Percentiles rank a stretch among this genome's conserved stretches.
Evolutionary conservation across 2,329 filamentous ascomycete genomes (phyloP).

Genomic region (Penicillium hordei): DNA sequence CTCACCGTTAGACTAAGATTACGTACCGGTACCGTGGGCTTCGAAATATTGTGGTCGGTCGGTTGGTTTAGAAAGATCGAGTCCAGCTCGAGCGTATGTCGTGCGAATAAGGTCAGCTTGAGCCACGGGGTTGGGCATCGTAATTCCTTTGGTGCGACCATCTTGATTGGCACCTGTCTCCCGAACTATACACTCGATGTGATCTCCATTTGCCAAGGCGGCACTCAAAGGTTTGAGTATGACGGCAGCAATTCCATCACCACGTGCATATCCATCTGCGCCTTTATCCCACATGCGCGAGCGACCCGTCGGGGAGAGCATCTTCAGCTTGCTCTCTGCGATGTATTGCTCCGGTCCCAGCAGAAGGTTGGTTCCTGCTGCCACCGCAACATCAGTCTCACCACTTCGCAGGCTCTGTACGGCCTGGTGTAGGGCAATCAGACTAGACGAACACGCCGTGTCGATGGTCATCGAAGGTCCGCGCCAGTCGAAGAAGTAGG

Average conservation of each 20-base stretch:
- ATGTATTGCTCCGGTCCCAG: constrained; percentile 35
- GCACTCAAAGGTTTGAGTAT: constrained; percentile 52
- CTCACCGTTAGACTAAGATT: not conserved
- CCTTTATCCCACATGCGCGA: constrained; percentile 51
- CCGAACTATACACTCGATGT: constrained; percentile 44
- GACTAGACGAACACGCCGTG: constrained; percentile 48
- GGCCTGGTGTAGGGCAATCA: constrained; percentile 40
- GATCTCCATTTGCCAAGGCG: constrained; percentile 51
- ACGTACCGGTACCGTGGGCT: constrained; percentile 47
- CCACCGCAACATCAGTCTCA: constrained; percentile 27
- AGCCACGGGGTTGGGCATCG: constrained; percentile 37
- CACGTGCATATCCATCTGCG: constrained; percentile 54
- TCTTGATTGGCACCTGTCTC: constrained; percentile 40
- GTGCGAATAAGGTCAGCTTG: constrained; percentile 43
- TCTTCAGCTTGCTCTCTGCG: constrained; percentile 34
- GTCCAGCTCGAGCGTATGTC: constrained; percentile 41
- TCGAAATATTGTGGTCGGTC: constrained; percentile 47
- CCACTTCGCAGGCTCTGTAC: constrained; percentile 32
- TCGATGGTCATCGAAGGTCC: constrained; percentile 48
- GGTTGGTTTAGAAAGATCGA: constrained; percentile 30
- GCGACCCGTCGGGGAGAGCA: constrained; percentile 55
- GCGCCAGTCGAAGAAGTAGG: constrained; percentile 39
- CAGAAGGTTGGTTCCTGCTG: constrained; percentile 28
- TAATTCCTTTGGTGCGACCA: constrained; percentile 37
- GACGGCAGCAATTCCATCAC: constrained; percentile 53